Percentiles rank a stretch among this genome's conserved stretches.
phyloP scores from a whole-genome alignment of 768 basidiomycete genomes.

The Amanita pseudoporphyria region DNA sequence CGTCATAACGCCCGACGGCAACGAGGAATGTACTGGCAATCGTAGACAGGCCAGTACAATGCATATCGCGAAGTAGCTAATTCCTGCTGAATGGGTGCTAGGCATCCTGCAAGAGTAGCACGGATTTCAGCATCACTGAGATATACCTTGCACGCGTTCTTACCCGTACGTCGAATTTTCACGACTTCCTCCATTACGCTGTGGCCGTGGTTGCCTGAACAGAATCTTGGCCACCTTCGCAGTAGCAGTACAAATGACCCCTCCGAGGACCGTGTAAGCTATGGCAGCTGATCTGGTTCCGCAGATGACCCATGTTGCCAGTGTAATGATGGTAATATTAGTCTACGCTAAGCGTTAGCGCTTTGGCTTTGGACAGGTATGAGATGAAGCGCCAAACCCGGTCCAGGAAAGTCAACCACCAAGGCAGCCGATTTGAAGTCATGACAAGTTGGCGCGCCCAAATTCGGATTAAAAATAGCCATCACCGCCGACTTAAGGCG shows the following conservation, averaged over 20 bases:
- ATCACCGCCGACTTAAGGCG: not conserved
- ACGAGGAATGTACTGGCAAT: constrained; percentile 48
- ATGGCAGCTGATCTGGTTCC: constrained; percentile 57
- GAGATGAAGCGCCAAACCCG: constrained; percentile 16
- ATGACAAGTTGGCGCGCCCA: not conserved
- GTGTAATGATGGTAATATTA: constrained; percentile 40
- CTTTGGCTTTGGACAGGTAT: not conserved
- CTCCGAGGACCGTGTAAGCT: constrained; percentile 49
- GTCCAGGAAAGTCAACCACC: constrained; percentile 29
- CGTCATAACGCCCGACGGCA: constrained; percentile 28
- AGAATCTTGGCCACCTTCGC: constrained; percentile 54
- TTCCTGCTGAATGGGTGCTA: constrained; percentile 68
- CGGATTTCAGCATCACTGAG: not conserved
- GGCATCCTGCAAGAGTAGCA: constrained; percentile 55
- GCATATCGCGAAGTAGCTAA: constrained; percentile 56
- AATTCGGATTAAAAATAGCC: not conserved
- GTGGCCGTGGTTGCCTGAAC: constrained; percentile 59
- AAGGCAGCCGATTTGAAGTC: constrained; percentile 8
- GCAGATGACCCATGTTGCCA: constrained; percentile 41
- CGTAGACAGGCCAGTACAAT: constrained; percentile 44
- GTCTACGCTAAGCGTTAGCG: constrained; percentile 32
- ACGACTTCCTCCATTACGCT: constrained; percentile 18
- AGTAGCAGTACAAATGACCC: constrained; percentile 41
- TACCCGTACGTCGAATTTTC: constrained; percentile 63
- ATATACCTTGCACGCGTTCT: constrained; percentile 12